Conservation (phyloP, 2,329 filamentous ascomycete genomes). For the Aspergillus transmontanensis region DNA sequence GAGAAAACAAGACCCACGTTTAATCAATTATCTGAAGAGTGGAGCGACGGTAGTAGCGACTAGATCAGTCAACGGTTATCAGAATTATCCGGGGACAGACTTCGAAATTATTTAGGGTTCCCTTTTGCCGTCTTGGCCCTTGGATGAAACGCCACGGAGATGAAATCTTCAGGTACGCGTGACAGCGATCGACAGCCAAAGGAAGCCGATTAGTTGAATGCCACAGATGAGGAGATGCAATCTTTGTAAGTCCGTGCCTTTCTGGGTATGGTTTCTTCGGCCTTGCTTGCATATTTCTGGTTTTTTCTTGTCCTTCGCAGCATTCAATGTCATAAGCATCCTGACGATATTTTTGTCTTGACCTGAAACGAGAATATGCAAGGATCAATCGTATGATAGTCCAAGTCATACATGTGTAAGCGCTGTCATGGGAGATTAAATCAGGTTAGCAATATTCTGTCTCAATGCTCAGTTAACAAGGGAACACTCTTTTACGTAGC, state of each 20-base stretch:
- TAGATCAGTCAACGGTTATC: background rate
- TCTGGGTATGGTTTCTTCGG: background rate
- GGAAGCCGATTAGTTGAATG: background rate
- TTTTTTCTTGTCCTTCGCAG: background rate
- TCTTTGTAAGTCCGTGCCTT: background rate
- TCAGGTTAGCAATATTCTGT: background rate
- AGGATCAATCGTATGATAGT: background rate
- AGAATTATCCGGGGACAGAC: background rate
- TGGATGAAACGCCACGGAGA: conserved; percentile 23
- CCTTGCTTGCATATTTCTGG: background rate
- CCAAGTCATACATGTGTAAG: too few species aligned
- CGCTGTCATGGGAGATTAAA: too few species aligned
- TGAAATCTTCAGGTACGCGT: conserved; percentile 1
- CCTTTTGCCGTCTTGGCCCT: conserved; percentile 7
- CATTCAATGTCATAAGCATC: background rate
- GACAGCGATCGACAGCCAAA: background rate
- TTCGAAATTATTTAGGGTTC: background rate
- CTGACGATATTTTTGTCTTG: background rate
- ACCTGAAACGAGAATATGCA: background rate
- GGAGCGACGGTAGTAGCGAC: background rate
- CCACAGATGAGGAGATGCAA: background rate
- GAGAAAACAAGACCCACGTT: background rate
- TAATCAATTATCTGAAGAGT: background rate
- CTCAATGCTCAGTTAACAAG: background rate
- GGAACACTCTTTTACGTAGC: too few species aligned